phyloP scores from a whole-genome alignment of 73 alveolate species.

The Symbiodinium pilosum region DNA sequence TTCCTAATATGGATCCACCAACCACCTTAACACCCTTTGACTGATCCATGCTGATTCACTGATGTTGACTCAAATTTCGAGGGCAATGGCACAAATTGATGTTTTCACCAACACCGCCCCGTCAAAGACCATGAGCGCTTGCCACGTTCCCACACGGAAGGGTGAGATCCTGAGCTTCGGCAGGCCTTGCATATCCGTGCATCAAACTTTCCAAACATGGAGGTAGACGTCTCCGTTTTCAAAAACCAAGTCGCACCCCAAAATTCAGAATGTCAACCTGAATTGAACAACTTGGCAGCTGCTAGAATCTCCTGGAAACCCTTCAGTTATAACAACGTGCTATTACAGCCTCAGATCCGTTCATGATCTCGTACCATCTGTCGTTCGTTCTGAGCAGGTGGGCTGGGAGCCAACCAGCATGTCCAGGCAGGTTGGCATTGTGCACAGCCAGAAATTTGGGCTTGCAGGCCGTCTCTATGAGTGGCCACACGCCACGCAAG shows the following conservation, averaged over 20 bases:
- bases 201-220: too few relatives aligned
- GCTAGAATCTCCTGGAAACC: too few relatives aligned
- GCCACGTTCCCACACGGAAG: not conserved
- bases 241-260: too few relatives aligned
- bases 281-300: too few relatives aligned
- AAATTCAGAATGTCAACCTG: too few relatives aligned
- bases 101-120: not conserved
- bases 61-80: too few relatives aligned
- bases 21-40: too few relatives aligned
- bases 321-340: too few relatives aligned
- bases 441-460: not conserved
- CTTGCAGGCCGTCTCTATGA: not conserved
- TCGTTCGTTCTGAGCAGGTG: not conserved
- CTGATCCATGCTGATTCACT: too few relatives aligned
- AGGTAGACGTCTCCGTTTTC: too few relatives aligned
- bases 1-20: too few relatives aligned
- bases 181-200: not conserved
- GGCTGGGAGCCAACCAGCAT: not conserved
- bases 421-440: not conserved
- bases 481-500: not conserved
- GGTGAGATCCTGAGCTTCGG: not conserved
- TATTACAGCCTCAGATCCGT: not conserved
- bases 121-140: not conserved
- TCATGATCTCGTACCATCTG: not conserved
- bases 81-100: too few relatives aligned